Percentiles rank a stretch among this genome's conserved stretches.
These are phyloP conservation scores for Penicillium sp. DNA, from an alignment of 2,329 filamentous ascomycete genomes.

Conservation along the genomic window DNA sequence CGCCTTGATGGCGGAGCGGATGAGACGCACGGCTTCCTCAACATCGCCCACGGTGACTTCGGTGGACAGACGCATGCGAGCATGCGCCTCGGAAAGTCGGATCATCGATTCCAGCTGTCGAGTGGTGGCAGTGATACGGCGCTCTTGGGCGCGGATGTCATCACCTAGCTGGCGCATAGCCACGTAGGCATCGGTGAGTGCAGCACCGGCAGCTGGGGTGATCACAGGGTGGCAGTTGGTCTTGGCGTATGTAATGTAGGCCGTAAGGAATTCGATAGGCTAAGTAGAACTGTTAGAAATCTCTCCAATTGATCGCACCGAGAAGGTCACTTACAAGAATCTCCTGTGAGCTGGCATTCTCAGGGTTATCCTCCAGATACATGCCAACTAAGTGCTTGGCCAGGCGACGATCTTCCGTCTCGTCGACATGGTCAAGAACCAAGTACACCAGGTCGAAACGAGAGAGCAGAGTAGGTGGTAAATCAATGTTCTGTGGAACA, in stretches of 20 bases:
- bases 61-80: slow-evolving; percentile 86
- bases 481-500: slow-evolving; percentile 96
- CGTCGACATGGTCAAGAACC: slow-evolving; percentile 90
- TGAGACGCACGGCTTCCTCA: slow-evolving; percentile 84
- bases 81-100: slow-evolving; percentile 90
- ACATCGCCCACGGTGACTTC: slow-evolving; percentile 81
- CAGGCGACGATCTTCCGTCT: slow-evolving; percentile 81
- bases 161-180: slow-evolving; percentile 93
- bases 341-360: slow-evolving; percentile 74
- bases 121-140: slow-evolving; percentile 96
- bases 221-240: slow-evolving; percentile 80
- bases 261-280: slow-evolving; percentile 92
- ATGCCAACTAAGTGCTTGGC: slow-evolving; percentile 92
- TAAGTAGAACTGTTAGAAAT: slow-evolving; percentile 38
- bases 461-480: slow-evolving; percentile 89
- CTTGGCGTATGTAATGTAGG: slow-evolving; percentile 96
- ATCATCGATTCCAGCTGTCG: slow-evolving; percentile 98
- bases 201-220: slow-evolving; percentile 74
- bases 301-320: not conserved
- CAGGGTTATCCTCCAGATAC: slow-evolving; percentile 92
- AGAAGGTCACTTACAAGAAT: slow-evolving; percentile 66
- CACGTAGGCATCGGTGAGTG: slow-evolving; percentile 84
- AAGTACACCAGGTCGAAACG: slow-evolving; percentile 97
- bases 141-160: slow-evolving; percentile 81
- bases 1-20: slow-evolving; percentile 91